These are phyloP conservation scores for Cyclotella cryptica DNA, from an alignment of 108 stramenopile genomes.

Conservation along the genomic window DNA sequence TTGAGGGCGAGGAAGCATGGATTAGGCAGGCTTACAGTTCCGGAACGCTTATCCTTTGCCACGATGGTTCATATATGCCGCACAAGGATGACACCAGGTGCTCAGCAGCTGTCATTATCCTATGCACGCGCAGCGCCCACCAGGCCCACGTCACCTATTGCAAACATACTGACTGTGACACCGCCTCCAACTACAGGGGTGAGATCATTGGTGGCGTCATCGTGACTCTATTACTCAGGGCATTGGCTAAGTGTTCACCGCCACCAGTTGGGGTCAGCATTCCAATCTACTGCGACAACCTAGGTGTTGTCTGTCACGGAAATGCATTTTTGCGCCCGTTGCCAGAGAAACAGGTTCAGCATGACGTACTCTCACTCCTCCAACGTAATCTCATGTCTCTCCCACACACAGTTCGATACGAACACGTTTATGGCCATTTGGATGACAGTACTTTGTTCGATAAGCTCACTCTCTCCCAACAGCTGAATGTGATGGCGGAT, in stretches of 20 bases:
- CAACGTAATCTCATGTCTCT: neutral
- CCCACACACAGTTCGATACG: neutral
- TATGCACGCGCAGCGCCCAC: neutral
- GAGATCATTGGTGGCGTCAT: neutral
- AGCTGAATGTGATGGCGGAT: slow-evolving; percentile 9
- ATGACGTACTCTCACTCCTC: neutral
- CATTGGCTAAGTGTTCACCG: no score
- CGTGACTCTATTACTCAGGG: no score
- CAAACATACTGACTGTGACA: neutral
- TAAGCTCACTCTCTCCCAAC: neutral
- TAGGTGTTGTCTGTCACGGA: slow-evolving; percentile 2
- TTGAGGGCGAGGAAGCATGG: no score
- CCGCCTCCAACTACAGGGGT: slow-evolving; percentile 17
- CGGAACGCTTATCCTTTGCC: no score
- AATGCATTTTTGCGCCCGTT: neutral
- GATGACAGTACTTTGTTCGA: no score
- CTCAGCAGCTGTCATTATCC: neutral
- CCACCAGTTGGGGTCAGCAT: no score
- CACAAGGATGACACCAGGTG: no score
- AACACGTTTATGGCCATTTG: neutral
- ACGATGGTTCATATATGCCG: no score
- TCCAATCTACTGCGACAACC: neutral
- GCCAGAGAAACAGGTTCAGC: neutral
- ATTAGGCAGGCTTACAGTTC: no score
- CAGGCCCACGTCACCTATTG: neutral